These are phyloP conservation scores for Colletotrichum spinosum DNA, from an alignment of 2,329 filamentous ascomycete species.

Conservation along the genomic window DNA sequence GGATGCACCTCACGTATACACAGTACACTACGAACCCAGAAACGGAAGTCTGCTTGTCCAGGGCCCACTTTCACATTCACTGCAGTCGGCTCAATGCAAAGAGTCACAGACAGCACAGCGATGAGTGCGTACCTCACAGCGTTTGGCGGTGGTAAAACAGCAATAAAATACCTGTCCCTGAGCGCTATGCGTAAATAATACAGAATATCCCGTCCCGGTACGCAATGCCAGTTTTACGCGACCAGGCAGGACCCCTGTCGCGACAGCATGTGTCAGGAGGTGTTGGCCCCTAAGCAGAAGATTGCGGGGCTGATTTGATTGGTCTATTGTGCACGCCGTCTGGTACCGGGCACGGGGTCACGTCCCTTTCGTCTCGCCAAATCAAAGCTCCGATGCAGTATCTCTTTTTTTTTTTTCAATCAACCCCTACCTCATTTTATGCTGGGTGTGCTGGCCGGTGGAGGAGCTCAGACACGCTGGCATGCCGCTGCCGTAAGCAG, in stretches of 20 bases:
- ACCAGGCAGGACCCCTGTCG: constrained; percentile 46
- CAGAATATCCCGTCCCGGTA: constrained; percentile 18
- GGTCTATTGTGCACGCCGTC: constrained; percentile 5
- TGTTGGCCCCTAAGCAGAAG: constrained; percentile 36
- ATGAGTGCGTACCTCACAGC: constrained; percentile 4
- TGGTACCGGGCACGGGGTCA: constrained; percentile 9
- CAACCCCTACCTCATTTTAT: neutral
- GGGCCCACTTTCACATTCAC: constrained; percentile 29
- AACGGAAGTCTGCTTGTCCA: constrained; percentile 20
- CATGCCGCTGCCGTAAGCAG: neutral
- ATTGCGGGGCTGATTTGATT: constrained; percentile 35
- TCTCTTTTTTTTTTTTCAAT: too few relatives aligned
- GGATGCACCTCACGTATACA: too few relatives aligned
- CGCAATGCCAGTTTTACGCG: constrained; percentile 33
- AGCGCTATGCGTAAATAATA: constrained; percentile 22
- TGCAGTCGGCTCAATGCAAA: neutral
- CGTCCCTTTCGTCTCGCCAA: constrained; percentile 13
- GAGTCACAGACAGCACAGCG: constrained; percentile 1
- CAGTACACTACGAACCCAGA: constrained; percentile 17
- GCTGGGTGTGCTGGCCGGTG: neutral
- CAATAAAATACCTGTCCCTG: constrained; percentile 22
- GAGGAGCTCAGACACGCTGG: constrained; percentile 32
- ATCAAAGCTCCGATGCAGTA: constrained; percentile 20
- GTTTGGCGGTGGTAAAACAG: constrained; percentile 24
- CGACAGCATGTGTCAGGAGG: constrained; percentile 49